Conservation (phyloP, 495 filamentous ascomycete species). For the Cetradonia linearis region DNA sequence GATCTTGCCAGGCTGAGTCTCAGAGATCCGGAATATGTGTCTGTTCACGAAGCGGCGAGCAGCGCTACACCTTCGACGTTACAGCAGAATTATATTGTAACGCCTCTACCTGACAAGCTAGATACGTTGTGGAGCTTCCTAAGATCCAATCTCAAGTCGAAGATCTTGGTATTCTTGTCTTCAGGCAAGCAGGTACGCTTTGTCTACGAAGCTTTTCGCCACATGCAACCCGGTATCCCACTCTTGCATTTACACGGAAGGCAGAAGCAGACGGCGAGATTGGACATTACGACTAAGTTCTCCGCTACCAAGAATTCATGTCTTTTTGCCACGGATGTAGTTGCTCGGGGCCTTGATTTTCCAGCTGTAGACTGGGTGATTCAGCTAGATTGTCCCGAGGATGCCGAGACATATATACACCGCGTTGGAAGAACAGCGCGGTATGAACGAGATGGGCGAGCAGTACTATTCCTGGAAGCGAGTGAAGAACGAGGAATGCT, state of each 20-base stretch:
- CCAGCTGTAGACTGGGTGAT: conserved; percentile 97
- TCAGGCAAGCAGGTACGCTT: conserved; percentile 95
- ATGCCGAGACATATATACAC: conserved; percentile 95
- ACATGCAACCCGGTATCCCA: conserved; percentile 88
- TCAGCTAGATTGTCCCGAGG: conserved; percentile 89
- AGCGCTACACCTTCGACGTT: conserved; percentile 76
- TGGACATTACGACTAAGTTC: conserved; percentile 79
- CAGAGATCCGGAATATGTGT: conserved; percentile 85
- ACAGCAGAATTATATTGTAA: conserved; percentile 83
- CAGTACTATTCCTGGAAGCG: conserved; percentile 85
- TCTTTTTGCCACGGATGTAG: conserved; percentile 91
- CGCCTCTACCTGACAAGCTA: conserved; percentile 75
- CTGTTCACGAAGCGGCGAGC: conserved; percentile 74
- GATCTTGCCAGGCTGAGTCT: conserved; percentile 84
- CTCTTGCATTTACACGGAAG: conserved; percentile 91
- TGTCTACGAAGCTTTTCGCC: conserved; percentile 84
- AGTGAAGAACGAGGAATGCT: conserved; percentile 84
- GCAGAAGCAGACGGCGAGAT: conserved; percentile 78
- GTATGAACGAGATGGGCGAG: conserved; percentile 78
- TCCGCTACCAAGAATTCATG: conserved; percentile 67
- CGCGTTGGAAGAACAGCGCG: conserved; percentile 89
- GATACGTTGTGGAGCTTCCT: conserved; percentile 90
- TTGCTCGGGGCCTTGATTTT: conserved; percentile 88
- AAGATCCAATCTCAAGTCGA: conserved; percentile 73
- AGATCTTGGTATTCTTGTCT: conserved; percentile 88